A percentile compares a stretch with the other conserved stretches of the same genome.
phyloP scores from a whole-genome alignment of 2,329 filamentous ascomycete genomes.

The Arachnopeziza araneosa region DNA sequence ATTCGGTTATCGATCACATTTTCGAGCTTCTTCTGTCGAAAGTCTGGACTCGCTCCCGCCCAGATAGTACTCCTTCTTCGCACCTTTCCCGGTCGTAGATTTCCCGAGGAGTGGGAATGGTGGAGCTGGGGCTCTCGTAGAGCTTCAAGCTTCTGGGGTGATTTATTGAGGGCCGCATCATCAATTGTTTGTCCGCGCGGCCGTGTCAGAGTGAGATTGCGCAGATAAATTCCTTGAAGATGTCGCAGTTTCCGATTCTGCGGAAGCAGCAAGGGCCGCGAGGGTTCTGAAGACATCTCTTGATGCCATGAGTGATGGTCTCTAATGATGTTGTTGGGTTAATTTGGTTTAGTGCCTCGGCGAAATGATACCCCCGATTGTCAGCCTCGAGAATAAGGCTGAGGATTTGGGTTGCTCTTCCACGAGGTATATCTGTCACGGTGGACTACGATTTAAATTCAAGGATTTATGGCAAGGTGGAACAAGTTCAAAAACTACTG shows the following conservation, averaged over 20 bases:
- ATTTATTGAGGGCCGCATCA: constrained; percentile 65
- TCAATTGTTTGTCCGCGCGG: constrained; percentile 60
- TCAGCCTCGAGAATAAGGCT: constrained; percentile 9
- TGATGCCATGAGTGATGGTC: constrained; percentile 6
- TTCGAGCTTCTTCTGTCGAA: constrained; percentile 70
- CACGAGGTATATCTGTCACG: neutral
- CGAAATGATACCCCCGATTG: neutral
- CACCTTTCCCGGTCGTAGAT: constrained; percentile 37
- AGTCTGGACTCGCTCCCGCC: constrained; percentile 51
- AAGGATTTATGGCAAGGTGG: too few species aligned
- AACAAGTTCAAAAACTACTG: too few species aligned
- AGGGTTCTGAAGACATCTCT: constrained; percentile 28
- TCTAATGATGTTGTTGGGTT: neutral
- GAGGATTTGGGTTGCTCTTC: neutral
- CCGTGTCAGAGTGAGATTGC: constrained; percentile 70
- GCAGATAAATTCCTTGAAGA: constrained; percentile 77
- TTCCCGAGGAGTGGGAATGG: constrained; percentile 51
- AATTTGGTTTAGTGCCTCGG: constrained; percentile 8
- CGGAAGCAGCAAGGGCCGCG: constrained; percentile 47
- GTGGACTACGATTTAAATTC: too few species aligned
- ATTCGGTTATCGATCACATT: constrained; percentile 64
- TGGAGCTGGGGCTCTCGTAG: constrained; percentile 47
- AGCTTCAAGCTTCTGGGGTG: constrained; percentile 54
- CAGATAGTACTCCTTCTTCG: constrained; percentile 59
- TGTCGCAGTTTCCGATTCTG: constrained; percentile 88